phyloP scores from a whole-genome alignment of 257 asterid species.

The Solanum phureja region DNA sequence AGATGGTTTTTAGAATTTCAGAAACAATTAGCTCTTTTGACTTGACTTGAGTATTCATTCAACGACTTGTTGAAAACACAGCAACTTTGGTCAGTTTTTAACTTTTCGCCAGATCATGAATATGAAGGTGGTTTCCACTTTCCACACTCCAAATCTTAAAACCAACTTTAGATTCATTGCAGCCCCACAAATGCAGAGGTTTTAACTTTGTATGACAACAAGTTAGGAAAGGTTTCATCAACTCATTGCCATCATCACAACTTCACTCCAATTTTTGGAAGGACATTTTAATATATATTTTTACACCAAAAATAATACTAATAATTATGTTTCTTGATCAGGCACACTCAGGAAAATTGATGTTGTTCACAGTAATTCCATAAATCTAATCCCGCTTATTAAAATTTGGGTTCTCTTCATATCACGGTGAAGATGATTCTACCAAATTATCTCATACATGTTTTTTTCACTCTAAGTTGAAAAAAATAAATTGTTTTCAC shows the following conservation, averaged over 20 bases:
- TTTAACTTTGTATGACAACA: neutral
- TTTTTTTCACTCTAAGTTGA: neutral
- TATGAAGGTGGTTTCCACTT: neutral
- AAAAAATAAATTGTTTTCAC: neutral
- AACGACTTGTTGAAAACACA: neutral
- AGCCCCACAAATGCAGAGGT: neutral
- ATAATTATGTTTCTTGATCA: neutral
- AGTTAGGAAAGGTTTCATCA: neutral
- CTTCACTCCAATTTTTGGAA: neutral
- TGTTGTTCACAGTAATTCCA: neutral
- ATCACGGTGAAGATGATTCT: neutral
- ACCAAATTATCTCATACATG: neutral
- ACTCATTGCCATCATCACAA: neutral
- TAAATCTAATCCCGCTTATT: neutral
- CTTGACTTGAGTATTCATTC: neutral
- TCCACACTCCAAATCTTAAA: neutral
- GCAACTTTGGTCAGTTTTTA: neutral
- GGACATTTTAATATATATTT: neutral
- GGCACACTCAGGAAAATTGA: neutral
- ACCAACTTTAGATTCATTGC: neutral
- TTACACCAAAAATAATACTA: neutral
- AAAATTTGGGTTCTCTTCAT: neutral
- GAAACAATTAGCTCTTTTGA: neutral
- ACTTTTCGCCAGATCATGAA: neutral
- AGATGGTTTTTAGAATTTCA: neutral